These are phyloP conservation scores for Thielaviopsis populi DNA, from an alignment of 2,329 filamentous ascomycete species.

Conservation along the genomic window DNA sequence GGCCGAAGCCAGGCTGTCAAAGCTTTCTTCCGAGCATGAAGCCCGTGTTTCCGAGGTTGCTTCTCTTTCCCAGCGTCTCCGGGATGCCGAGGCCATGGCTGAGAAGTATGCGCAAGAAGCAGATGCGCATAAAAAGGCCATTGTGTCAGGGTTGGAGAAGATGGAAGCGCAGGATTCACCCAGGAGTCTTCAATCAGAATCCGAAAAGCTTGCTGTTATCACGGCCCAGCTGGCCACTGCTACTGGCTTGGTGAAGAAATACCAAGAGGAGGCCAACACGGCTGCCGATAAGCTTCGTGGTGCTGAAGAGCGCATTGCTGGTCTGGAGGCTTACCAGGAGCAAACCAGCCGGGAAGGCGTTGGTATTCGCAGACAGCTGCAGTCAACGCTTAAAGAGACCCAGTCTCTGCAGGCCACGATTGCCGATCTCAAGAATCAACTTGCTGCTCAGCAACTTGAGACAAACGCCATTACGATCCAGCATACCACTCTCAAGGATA, in stretches of 20 bases:
- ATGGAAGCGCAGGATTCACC: constrained; percentile 41
- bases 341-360: constrained; percentile 90
- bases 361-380: constrained; percentile 75
- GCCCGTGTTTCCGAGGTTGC: constrained; percentile 64
- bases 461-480: constrained; percentile 88
- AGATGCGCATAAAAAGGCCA: constrained; percentile 64
- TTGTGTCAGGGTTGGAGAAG: constrained; percentile 70
- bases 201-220: constrained; percentile 56
- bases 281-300: constrained; percentile 80
- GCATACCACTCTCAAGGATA: constrained; percentile 82
- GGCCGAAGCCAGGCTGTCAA: constrained; percentile 60
- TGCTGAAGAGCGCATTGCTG: constrained; percentile 92
- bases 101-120: constrained; percentile 82
- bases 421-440: constrained; percentile 63
- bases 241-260: constrained; percentile 68
- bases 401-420: constrained; percentile 70
- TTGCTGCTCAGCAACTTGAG: constrained; percentile 78
- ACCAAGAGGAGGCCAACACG: constrained; percentile 73
- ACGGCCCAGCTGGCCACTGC: constrained; percentile 67
- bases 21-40: constrained; percentile 72
- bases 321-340: constrained; percentile 91
- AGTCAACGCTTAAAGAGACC: constrained; percentile 66
- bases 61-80: constrained; percentile 54
- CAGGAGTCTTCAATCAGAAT: constrained; percentile 33
- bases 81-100: constrained; percentile 74